These are phyloP conservation scores for Aquilaria agallochum DNA, from an alignment of 441 rosid species.

Conservation along the genomic window DNA sequence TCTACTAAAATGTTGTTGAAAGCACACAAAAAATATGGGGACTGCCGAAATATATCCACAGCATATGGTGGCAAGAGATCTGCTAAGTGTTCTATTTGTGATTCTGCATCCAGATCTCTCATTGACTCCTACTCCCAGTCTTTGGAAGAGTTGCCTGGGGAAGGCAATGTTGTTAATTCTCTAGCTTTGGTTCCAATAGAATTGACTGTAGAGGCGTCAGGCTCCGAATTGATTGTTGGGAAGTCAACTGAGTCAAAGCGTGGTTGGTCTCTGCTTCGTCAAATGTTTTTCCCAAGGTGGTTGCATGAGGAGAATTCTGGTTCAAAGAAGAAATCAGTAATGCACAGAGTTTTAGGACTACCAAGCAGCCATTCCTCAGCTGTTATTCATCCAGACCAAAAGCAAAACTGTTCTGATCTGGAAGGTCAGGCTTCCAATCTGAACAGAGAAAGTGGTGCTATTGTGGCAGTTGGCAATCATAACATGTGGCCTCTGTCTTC, in stretches of 20 bases:
- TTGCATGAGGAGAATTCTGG: constrained; percentile 30
- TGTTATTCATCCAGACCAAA: constrained; percentile 59
- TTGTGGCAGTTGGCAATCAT: constrained; percentile 39
- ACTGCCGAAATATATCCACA: too few species aligned
- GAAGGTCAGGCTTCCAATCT: constrained; percentile 28
- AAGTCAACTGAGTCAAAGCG: constrained; percentile 24
- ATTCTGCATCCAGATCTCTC: constrained; percentile 15
- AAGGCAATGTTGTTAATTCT: constrained; percentile 29
- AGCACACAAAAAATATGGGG: too few species aligned
- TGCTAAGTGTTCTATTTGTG: constrained; percentile 18
- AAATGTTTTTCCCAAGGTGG: constrained; percentile 30
- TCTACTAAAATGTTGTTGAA: too few species aligned
- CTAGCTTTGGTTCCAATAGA: constrained; percentile 53
- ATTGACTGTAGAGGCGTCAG: constrained; percentile 23
- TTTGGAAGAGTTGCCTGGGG: constrained; percentile 14
- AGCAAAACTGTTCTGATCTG: constrained; percentile 27
- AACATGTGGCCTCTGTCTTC: constrained; percentile 39
- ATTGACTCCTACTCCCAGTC: constrained; percentile 16
- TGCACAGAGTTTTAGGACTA: constrained; percentile 39
- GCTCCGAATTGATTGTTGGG: constrained; percentile 18
- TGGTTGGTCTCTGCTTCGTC: constrained; percentile 64
- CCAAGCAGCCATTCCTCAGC: constrained; percentile 53
- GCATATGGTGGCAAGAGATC: neutral
- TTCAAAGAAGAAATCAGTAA: constrained; percentile 38
- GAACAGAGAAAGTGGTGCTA: constrained; percentile 49